Base-by-base conservation (phyloP, 805 yeast species). In the Suhomyces canberraensis region DNA sequence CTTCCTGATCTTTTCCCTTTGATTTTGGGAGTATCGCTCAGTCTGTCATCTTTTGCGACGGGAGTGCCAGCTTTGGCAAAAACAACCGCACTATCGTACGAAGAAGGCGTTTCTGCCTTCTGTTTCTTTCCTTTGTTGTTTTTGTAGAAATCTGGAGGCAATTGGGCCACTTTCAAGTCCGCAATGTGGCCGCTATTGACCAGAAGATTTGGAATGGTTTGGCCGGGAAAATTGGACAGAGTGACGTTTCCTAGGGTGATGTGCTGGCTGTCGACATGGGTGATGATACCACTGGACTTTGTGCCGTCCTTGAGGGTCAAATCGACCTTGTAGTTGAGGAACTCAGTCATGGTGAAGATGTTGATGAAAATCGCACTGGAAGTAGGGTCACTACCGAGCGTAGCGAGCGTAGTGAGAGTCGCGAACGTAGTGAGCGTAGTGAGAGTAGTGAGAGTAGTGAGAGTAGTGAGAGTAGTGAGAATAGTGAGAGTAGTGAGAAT, bases 111-210 rank as follows among this genome's bases (percentile, higher is more conserved):
- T 25, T 31, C 42, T 31, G 42, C 40, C 41, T 50, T 24, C 31
- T 20, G 15, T 8, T 40, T 44, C 30, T 46, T 51, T 17, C 45
- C 46, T 13, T 17, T 20, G 21, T 24, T 25, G 14, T 39, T 32
- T 27, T 48, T 50, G 32, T 41, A 16, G 17, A 50, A 40, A 19
- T 54, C 61, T 11, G 60, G 52, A 5, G 84, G 83, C n/a, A 80
- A 53, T 31, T 69, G 79, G 5, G 73, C 44, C 7, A 81, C 84
- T 41, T 71, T 73, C 54, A 81, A 60, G 49, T 80, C 84, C 4
- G 64, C 54, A 30, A 81, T 76, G 11, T 60, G 60, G 9, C 47
- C 31, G 24, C 76, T 75, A 36, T 33, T 39, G 32, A 44, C 57
- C 29, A 26, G 61, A 40, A 42, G 39, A 21, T 21, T 35, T n/a